Base-by-base conservation (phyloP, 768 basidiomycete genomes). In the Crepidotus variabilis region DNA sequence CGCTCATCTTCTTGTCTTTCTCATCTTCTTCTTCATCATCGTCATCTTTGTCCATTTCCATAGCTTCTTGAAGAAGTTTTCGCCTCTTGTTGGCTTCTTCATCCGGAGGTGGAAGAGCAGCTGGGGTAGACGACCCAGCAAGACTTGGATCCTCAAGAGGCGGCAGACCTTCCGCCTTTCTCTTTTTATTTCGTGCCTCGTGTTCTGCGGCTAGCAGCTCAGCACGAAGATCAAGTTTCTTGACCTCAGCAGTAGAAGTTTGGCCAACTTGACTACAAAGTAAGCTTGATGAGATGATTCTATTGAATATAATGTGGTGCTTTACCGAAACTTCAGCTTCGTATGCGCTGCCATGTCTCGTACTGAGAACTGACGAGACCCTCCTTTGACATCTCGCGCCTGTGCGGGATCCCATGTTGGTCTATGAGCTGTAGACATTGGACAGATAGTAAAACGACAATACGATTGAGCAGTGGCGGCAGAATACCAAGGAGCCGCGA, bases 401-500 rank as follows among this genome's bases (percentile, higher is more conserved):
- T 95, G 92, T 0, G 95, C 94, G 1, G 96, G 96, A 62, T 95
- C 92, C 95, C 95, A 98, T 84, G 92, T 95, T 64, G 92, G 92
- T 74, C 92, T 85, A 71, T 94, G 92, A 2, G 91, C 91, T 76
- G 90, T 94, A 52, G 92, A 93, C 91, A 92, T 92, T 56, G 61
- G 60, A 56, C 23, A 24, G 11, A 20, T n/a, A 21, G 48, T 51
- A 3, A 28, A 28, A 28, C 28, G 48, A 33, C 54, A 46, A 52
- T 14, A n/a, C n/a, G n/a, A n/a, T n/a, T n/a, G 22, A 47, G 4
- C 7, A 33, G 43, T n/a, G 32, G 20, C 24, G 4, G 35, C 3
- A 21, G 9, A 52, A 23, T 28, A 50, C 24, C 13, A 23, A 24
- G 21, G 48, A 28, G 28, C 28, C 28, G 28, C 4, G 28, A 28